A percentile compares a stretch with the other conserved stretches of the same genome.
phyloP scores from a whole-genome alignment of 345 rosid genomes.

The Corchorus olitorius region DNA sequence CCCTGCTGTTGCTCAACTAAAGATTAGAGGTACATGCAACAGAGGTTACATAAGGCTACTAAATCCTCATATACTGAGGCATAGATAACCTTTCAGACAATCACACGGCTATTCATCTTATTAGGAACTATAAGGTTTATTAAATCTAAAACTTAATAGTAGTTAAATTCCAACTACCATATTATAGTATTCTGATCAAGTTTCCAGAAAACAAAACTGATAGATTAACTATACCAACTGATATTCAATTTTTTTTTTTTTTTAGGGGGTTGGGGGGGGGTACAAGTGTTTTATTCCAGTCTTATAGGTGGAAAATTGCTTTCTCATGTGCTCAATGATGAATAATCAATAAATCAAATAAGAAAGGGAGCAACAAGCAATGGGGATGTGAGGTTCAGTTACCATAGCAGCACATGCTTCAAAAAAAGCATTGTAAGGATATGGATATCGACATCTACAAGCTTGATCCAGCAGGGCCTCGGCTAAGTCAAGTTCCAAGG shows the following conservation, averaged over 20 bases:
- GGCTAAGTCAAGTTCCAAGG: conserved; percentile 73
- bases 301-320: not conserved
- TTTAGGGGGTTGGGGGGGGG: not conserved
- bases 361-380: not conserved
- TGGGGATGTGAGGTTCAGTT: conserved; percentile 22
- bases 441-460: conserved; percentile 41
- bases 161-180: not conserved
- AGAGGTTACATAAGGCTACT: not conserved
- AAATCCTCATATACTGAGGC: not conserved
- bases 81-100: not conserved
- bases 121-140: not conserved
- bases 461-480: conserved; percentile 68
- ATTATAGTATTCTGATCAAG: not conserved
- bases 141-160: conserved; percentile 5
- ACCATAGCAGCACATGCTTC: conserved; percentile 67
- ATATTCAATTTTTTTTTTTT: not conserved
- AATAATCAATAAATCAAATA: not conserved
- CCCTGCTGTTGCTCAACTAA: not conserved
- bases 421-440: conserved; percentile 67
- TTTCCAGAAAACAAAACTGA: not conserved
- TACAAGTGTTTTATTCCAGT: not conserved
- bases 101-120: not conserved
- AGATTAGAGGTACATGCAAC: not conserved
- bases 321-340: not conserved
- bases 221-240: not conserved